Percentiles rank a stretch among this genome's conserved stretches.
phyloP scores from a whole-genome alignment of 2,329 filamentous ascomycete genomes.

The Aspergillus arachidicola region DNA sequence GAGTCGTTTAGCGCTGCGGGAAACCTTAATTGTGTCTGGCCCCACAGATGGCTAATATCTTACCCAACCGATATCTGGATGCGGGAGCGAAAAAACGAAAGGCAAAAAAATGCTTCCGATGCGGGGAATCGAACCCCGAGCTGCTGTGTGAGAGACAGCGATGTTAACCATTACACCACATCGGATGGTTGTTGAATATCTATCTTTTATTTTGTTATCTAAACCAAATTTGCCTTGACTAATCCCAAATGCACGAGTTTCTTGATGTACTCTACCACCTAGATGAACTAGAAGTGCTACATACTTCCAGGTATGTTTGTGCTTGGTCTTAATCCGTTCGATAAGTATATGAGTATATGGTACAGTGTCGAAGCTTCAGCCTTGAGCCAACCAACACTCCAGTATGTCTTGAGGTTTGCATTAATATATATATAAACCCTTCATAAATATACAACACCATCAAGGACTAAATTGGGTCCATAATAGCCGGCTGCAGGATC shows the following conservation, averaged over 20 bases:
- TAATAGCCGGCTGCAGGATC: neutral
- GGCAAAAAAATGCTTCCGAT: neutral
- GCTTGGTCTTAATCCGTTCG: rapidly evolving
- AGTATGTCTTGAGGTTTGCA: neutral
- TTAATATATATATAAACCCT: neutral
- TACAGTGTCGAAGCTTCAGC: neutral
- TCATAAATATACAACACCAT: neutral
- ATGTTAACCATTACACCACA: constrained; percentile 7
- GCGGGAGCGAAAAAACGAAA: neutral
- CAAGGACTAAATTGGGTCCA: too few relatives aligned
- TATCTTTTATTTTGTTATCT: neutral
- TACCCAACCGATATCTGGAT: too few relatives aligned
- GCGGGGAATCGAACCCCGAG: constrained; percentile 7
- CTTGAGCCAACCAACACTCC: neutral
- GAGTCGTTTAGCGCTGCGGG: too few relatives aligned
- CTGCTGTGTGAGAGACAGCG: constrained; percentile 7
- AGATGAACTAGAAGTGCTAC: neutral
- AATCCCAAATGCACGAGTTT: too few relatives aligned
- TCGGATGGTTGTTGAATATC: neutral
- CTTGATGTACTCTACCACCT: neutral
- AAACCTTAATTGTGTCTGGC: too few relatives aligned
- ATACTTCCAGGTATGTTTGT: neutral
- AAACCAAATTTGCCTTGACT: too few relatives aligned
- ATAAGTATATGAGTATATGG: too few relatives aligned
- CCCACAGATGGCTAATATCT: too few relatives aligned